A percentile compares a stretch with the other conserved stretches of the same genome.
Conservation (phyloP, 139 green algal genomes). For the Auxenochlorella pyrenoidosa region DNA sequence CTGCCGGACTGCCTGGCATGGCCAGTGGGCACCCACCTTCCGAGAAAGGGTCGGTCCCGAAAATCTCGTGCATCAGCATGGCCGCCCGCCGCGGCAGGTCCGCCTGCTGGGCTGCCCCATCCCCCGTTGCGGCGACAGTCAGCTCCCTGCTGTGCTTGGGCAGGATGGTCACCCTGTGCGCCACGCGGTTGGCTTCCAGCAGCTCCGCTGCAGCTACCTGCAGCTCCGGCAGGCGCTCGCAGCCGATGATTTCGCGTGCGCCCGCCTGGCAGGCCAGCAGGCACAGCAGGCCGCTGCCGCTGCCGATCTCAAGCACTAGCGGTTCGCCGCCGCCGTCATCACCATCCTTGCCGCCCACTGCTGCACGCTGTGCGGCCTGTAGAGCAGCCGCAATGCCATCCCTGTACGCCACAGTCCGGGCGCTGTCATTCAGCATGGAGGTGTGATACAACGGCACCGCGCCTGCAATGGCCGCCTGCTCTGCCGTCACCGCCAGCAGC, state of each 20-base stretch:
- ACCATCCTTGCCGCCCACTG: not conserved
- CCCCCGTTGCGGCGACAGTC: not conserved
- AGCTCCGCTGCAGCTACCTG: not conserved
- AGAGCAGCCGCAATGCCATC: conserved; percentile 1
- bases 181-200: not conserved
- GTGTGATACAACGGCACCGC: not conserved
- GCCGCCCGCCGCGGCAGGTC: not conserved
- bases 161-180: conserved; percentile 2
- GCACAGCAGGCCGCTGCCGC: conserved; percentile 17
- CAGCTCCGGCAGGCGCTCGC: conserved; percentile 16
- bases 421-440: not conserved
- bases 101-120: not conserved
- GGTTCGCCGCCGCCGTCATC: not conserved
- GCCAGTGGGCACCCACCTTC: not conserved
- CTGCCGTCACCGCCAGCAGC: not conserved
- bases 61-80: conserved; percentile 7
- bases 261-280: conserved; percentile 13
- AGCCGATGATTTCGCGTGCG: not conserved
- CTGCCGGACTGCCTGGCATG: not conserved
- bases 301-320: conserved; percentile 18
- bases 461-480: not conserved
- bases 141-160: not conserved
- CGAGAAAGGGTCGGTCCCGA: conserved; percentile 1
- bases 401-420: not conserved
- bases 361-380: not conserved